Percentiles rank a stretch among this genome's conserved stretches.
Conservation (phyloP, 208 protist genomes). For the Wallacemonas collosoma region DNA sequence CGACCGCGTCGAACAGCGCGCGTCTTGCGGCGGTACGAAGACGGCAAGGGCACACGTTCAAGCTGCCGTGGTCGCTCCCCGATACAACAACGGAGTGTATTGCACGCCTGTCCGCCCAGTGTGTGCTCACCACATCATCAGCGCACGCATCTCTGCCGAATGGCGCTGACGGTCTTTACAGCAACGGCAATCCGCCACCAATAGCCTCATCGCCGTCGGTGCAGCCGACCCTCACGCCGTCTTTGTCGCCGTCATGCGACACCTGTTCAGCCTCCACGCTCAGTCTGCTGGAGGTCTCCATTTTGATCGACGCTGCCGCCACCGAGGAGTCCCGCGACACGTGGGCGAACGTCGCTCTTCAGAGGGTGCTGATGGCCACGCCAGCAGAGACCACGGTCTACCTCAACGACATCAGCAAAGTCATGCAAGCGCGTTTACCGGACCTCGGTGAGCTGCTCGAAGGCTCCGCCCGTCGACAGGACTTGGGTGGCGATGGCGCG, state of each 20-base stretch:
- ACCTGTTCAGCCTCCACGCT: constrained; percentile 1
- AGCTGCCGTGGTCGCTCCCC: constrained; percentile 4
- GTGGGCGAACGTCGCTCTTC: constrained; percentile 38
- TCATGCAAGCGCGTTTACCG: constrained; percentile 18
- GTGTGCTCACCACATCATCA: background rate
- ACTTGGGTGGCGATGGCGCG: constrained; percentile 12
- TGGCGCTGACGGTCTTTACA: background rate
- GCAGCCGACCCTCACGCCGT: background rate
- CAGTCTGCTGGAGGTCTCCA: constrained; percentile 29
- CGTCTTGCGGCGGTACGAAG: constrained; percentile 6
- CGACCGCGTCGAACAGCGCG: constrained; percentile 6
- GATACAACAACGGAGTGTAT: constrained; percentile 10
- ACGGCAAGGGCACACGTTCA: constrained; percentile 15
- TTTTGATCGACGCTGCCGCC: constrained; percentile 42
- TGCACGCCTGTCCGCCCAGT: constrained; percentile 4
- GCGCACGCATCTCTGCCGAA: background rate
- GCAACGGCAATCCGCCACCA: background rate
- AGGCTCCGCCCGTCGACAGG: constrained; percentile 13
- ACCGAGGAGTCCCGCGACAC: constrained; percentile 25
- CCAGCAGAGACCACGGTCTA: constrained; percentile 2
- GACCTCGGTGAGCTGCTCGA: constrained; percentile 27
- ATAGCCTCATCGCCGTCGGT: background rate
- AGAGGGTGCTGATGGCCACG: constrained; percentile 17
- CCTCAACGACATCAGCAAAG: constrained; percentile 13
- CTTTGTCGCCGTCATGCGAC: background rate